A percentile compares a stretch with the other conserved stretches of the same genome.
phyloP scores from a whole-genome alignment of 2,329 filamentous ascomycete genomes.

The Aspergillus neoniger region DNA sequence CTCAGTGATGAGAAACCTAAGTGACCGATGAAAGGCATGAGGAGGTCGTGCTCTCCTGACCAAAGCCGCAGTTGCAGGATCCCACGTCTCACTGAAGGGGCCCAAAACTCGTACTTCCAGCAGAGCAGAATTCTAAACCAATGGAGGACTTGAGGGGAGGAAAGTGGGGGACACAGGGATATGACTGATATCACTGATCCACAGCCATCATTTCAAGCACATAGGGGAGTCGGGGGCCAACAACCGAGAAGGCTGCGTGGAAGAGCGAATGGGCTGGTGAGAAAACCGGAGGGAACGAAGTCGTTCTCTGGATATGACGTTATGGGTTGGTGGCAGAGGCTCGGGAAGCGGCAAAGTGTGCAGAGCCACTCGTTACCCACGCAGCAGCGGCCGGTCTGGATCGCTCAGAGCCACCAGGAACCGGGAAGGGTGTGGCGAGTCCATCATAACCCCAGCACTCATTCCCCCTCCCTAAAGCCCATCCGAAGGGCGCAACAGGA shows the following conservation, averaged over 20 bases:
- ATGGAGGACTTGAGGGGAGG: conserved; percentile 15
- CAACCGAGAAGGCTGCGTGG: conserved; percentile 14
- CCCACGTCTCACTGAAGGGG: conserved; percentile 14
- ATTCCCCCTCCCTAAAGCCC: background rate
- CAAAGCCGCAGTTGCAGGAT: conserved; percentile 3
- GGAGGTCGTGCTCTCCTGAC: conserved; percentile 6
- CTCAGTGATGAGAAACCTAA: background rate
- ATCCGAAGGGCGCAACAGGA: background rate
- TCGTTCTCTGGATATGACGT: conserved; percentile 34
- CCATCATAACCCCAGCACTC: background rate
- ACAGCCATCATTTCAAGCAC: conserved; percentile 19
- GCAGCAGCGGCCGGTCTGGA: conserved; percentile 22
- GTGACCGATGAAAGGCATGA: background rate
- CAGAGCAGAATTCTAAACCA: conserved; percentile 17
- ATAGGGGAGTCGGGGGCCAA: conserved; percentile 17
- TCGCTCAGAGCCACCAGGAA: conserved; percentile 14
- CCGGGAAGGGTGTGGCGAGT: conserved; percentile 7
- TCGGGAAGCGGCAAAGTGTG: conserved; percentile 18
- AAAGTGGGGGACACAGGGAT: conserved; percentile 19
- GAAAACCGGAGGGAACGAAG: conserved; percentile 28
- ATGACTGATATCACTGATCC: conserved; percentile 25
- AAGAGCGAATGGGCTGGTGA: conserved; percentile 21
- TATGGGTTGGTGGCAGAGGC: conserved; percentile 20
- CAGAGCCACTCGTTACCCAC: conserved; percentile 12
- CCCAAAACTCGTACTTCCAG: conserved; percentile 7